Percentiles rank a stretch among this genome's conserved stretches.
phyloP scores from a whole-genome alignment of 192 early-diverging fungal genomes.

The Spinellus fusiger region DNA sequence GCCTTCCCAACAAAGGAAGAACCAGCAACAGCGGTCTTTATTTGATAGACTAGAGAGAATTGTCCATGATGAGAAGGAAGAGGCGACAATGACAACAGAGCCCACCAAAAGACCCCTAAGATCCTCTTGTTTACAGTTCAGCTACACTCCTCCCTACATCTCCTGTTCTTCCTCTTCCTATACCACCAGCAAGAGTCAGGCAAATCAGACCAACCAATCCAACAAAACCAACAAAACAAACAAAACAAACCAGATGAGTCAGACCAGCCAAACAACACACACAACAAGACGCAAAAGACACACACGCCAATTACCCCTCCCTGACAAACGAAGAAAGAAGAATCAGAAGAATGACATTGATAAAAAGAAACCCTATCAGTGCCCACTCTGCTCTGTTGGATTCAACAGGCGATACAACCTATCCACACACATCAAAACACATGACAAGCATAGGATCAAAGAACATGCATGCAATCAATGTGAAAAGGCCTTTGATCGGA shows the following conservation, averaged over 20 bases:
- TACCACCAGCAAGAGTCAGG: not conserved
- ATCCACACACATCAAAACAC: conserved; percentile 68
- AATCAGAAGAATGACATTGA: too few relatives aligned
- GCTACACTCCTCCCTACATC: not conserved
- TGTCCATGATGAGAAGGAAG: not conserved
- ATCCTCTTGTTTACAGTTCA: not conserved
- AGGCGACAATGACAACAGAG: not conserved
- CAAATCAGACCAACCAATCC: not conserved
- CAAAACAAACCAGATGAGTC: too few relatives aligned
- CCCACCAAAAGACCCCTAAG: not conserved
- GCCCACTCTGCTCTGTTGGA: conserved; percentile 55
- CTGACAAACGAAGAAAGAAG: too few relatives aligned
- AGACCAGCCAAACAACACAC: too few relatives aligned
- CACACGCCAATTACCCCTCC: too few relatives aligned
- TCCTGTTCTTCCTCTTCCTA: not conserved
- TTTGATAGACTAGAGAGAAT: not conserved
- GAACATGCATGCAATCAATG: conserved; percentile 58
- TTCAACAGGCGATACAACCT: conserved; percentile 84
- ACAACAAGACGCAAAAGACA: too few relatives aligned
- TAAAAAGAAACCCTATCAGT: conserved; percentile 36
- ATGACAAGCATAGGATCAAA: conserved; percentile 50
- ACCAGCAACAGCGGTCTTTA: not conserved
- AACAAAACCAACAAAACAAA: not conserved
- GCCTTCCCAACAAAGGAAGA: too few relatives aligned
- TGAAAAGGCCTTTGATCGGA: conserved; percentile 61